Evolutionary conservation across 306 rosid species (phyloP).

Genomic region (Prunus salicina): DNA sequence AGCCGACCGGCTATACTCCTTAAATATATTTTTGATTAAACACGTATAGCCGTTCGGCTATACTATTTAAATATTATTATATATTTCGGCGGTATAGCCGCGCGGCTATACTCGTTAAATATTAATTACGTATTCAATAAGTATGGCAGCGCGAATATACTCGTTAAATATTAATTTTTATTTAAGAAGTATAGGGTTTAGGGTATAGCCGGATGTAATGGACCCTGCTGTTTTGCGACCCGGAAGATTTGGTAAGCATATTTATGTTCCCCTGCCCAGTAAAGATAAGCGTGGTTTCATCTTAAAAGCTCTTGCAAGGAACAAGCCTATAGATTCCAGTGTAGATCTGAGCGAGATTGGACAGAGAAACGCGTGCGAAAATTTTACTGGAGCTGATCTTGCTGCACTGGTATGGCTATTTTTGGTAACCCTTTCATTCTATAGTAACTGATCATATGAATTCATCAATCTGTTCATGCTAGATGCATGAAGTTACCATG

Average conservation of each 20-base stretch:
- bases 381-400: constrained; percentile 68
- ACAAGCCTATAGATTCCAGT: constrained; percentile 39
- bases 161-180: no score
- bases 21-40: no score
- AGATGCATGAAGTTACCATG: constrained; percentile 57
- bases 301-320: constrained; percentile 55
- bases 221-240: constrained; percentile 54
- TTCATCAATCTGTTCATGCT: not conserved
- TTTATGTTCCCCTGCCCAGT: constrained; percentile 59
- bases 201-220: constrained; percentile 53
- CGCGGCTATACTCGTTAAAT: no score
- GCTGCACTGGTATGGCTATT: constrained; percentile 42
- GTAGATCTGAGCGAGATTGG: constrained; percentile 45
- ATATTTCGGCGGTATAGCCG: no score
- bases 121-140: no score
- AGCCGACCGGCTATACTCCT: no score
- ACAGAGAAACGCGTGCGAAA: constrained; percentile 44
- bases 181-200: no score
- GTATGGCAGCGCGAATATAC: no score
- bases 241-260: constrained; percentile 60
- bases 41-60: no score
- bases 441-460: not conserved
- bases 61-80: no score
- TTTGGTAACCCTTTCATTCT: not conserved
- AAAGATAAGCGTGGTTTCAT: constrained; percentile 46